Evolutionary conservation across 371 early-diverging fungal genomes (phyloP).

Genomic region (Capillidium rhysosporum): DNA sequence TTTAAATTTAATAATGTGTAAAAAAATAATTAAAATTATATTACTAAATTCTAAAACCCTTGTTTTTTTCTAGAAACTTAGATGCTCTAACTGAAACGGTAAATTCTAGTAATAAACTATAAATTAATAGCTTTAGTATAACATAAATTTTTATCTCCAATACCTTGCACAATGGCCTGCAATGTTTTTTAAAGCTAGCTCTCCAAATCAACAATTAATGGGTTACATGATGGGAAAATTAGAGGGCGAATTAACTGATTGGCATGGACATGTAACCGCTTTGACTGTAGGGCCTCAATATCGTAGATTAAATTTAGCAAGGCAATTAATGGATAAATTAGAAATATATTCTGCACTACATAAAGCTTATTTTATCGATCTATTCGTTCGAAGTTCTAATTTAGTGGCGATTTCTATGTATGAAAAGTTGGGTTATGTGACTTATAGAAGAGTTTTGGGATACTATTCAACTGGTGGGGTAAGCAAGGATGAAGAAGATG

Average conservation of each 20-base stretch:
- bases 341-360: constrained; percentile 73
- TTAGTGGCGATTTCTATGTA: constrained; percentile 93
- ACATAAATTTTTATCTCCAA: constrained; percentile 77
- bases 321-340: constrained; percentile 71
- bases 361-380: constrained; percentile 89
- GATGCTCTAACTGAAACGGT: constrained; percentile 80
- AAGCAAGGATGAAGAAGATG: constrained; percentile 78
- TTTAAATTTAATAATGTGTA: constrained; percentile 80
- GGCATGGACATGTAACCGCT: constrained; percentile 98
- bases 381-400: constrained; percentile 95
- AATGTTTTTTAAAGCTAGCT: constrained; percentile 65
- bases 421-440: constrained; percentile 77
- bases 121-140: constrained; percentile 35
- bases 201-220: constrained; percentile 53
- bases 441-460: constrained; percentile 72
- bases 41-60: background rate
- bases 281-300: constrained; percentile 93
- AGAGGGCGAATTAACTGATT: constrained; percentile 72
- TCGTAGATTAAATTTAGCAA: constrained; percentile 81
- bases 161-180: constrained; percentile 92
- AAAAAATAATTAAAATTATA: constrained; percentile 5
- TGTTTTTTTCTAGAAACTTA: constrained; percentile 34
- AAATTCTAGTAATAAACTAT: constrained; percentile 8
- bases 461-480: constrained; percentile 69
- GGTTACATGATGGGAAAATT: constrained; percentile 94